Evolutionary conservation across 306 rosid species (phyloP).

Genomic region (Pyrus pyrifolia): DNA sequence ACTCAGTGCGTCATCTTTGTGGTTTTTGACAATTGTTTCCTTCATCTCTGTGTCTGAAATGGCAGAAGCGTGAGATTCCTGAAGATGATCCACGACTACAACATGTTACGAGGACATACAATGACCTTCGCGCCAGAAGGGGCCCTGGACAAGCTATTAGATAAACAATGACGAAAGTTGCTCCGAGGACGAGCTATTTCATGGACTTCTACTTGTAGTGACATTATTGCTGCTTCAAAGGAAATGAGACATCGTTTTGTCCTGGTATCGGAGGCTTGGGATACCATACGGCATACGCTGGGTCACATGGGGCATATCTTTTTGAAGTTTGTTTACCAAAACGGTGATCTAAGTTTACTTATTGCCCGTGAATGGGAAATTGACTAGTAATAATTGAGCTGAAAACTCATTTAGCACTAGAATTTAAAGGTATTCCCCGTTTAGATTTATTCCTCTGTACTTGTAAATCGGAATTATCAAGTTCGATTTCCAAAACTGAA

Average conservation of each 20-base stretch:
- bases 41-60: background rate
- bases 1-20: background rate
- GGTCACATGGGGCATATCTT: background rate
- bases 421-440: too few species aligned
- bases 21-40: background rate
- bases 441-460: too few species aligned
- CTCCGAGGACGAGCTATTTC: background rate
- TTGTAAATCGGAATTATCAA: rapidly evolving
- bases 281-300: background rate
- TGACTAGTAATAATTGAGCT: too few species aligned
- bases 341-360: too few species aligned
- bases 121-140: constrained; percentile 24
- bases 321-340: too few species aligned
- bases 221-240: background rate
- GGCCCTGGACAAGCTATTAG: background rate
- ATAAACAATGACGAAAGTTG: constrained; percentile 9
- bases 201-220: background rate
- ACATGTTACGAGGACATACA: constrained; percentile 34
- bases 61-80: constrained; percentile 76
- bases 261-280: background rate
- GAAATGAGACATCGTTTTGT: background rate
- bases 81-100: constrained; percentile 74
- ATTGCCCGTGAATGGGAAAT: too few species aligned
- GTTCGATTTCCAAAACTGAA: too few species aligned
- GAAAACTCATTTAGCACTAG: too few species aligned